Percentiles rank a stretch among this genome's conserved stretches.
Conservation (phyloP, 2,329 filamentous ascomycete species). For the Penicillium sp. region DNA sequence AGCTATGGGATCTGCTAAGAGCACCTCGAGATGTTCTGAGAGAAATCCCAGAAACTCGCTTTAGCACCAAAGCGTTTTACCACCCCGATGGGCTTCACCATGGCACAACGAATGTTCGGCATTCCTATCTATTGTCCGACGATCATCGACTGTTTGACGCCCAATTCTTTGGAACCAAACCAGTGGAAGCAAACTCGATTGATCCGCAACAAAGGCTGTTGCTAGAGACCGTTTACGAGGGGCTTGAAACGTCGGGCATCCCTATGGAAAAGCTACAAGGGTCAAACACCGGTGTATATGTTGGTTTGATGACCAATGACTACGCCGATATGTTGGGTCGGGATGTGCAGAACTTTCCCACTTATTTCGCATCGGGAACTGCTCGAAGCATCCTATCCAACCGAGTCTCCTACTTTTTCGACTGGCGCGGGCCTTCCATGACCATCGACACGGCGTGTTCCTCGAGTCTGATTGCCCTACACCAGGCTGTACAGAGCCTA, state of each 20-base stretch:
- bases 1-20: slow-evolving; percentile 22
- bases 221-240: slow-evolving; percentile 23
- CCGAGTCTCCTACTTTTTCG: slow-evolving; percentile 34
- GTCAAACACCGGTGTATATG: slow-evolving; percentile 21
- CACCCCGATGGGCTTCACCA: slow-evolving; percentile 19
- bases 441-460: slow-evolving; percentile 44
- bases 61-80: slow-evolving; percentile 19
- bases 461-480: slow-evolving; percentile 33
- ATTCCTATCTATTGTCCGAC: slow-evolving; percentile 21
- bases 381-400: slow-evolving; percentile 35
- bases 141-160: slow-evolving; percentile 22
- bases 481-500: slow-evolving; percentile 28
- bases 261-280: slow-evolving; percentile 20
- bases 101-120: slow-evolving; percentile 21
- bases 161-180: slow-evolving; percentile 23
- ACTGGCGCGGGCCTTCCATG: slow-evolving; percentile 33
- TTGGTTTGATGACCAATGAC: slow-evolving; percentile 25
- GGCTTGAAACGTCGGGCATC: slow-evolving; percentile 19
- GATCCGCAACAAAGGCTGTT: slow-evolving; percentile 24
- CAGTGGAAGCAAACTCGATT: slow-evolving; percentile 25
- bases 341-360: slow-evolving; percentile 19
- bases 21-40: slow-evolving; percentile 19
- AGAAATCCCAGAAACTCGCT: slow-evolving; percentile 18
- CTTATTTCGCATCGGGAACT: slow-evolving; percentile 27
- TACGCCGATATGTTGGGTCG: slow-evolving; percentile 19